Base-by-base conservation (phyloP, 129 eudicot genomes). In the Kitagawia praeruptora region DNA sequence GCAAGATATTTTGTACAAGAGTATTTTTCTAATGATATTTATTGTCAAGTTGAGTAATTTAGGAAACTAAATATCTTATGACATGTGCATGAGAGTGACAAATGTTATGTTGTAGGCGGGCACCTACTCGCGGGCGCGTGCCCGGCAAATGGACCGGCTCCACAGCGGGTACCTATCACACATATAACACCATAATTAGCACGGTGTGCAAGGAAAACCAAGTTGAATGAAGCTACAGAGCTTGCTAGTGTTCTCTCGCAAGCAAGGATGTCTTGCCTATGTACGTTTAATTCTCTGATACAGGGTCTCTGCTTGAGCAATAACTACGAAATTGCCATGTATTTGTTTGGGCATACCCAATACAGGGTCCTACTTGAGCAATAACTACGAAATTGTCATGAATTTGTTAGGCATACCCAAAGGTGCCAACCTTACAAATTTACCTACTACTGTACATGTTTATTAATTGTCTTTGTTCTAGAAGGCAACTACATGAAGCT, bases 391-490 rank as follows among this genome's bases (percentile, higher is more conserved):
- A 51, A 72, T 81, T 12, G 97, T 95, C 7, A 78, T 92, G 74
- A 89, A 83, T 40, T 95, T 63, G 87, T 92, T 78, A 53, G 77
- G 15, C 89, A 95, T 80, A 74, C 47, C 73, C 83, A 89, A 84
- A 95, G 96, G 28, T 92, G 96, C 80, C 83, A 86, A 61, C 96
- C 97, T 8, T 95, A 95, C 47, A 97, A 92, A 79, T 95, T 90
- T 80, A 92, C 98, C 38, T 90, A 92, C 84, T 89, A 90, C n/a
- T n/a, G n/a, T n/a, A n/a, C 58, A 92, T 92, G 90, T 75, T 95
- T 51, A 90, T 95, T 23, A 91, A 90, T 81, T 89, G 82, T 83
- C 90, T 92, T 61, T 92, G 97, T 78, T 67, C 87, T 27, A 92
- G 86, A 82, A 93, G 99, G 34, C 90, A 81, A 84, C 84, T 95